Percentiles rank a stretch among this genome's conserved stretches.
Evolutionary conservation across 306 rosid genomes (phyloP).

Genomic region (Comarum palustre): DNA sequence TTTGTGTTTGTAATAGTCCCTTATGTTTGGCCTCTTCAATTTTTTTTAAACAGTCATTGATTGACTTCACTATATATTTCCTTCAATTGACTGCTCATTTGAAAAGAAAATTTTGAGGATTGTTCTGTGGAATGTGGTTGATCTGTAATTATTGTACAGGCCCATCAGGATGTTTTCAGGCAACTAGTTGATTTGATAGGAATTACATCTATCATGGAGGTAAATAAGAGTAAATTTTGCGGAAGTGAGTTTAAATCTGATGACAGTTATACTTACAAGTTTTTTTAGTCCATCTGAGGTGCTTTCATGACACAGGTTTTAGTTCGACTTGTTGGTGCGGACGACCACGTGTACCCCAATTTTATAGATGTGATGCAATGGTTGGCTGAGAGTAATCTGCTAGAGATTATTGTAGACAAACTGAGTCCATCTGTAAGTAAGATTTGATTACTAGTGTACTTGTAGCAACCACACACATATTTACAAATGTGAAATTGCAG

Average conservation of each 20-base stretch:
- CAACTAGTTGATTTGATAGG: constrained; percentile 95
- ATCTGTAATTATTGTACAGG: constrained; percentile 44
- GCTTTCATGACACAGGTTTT: constrained; percentile 61
- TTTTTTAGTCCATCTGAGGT: constrained; percentile 30
- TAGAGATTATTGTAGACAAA: constrained; percentile 95
- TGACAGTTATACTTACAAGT: neutral
- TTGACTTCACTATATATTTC: neutral
- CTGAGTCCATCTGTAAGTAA: constrained; percentile 81
- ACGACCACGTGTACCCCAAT: constrained; percentile 92
- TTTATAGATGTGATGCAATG: constrained; percentile 93
- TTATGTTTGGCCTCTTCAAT: neutral
- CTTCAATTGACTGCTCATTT: neutral
- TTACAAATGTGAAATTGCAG: neutral
- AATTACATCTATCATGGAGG: constrained; percentile 99
- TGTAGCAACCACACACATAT: neutral
- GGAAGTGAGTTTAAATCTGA: neutral
- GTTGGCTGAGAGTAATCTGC: constrained; percentile 92
- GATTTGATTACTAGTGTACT: neutral
- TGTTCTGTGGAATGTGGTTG: neutral
- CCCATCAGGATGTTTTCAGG: constrained; percentile 83
- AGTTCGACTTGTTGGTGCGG: constrained; percentile 89
- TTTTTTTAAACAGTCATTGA: neutral
- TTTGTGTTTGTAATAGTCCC: neutral
- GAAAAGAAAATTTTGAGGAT: neutral
- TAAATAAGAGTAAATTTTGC: constrained; percentile 23